These are phyloP conservation scores for Pezicula rhizophila DNA, from an alignment of 2,329 filamentous ascomycete genomes.

Conservation along the genomic window DNA sequence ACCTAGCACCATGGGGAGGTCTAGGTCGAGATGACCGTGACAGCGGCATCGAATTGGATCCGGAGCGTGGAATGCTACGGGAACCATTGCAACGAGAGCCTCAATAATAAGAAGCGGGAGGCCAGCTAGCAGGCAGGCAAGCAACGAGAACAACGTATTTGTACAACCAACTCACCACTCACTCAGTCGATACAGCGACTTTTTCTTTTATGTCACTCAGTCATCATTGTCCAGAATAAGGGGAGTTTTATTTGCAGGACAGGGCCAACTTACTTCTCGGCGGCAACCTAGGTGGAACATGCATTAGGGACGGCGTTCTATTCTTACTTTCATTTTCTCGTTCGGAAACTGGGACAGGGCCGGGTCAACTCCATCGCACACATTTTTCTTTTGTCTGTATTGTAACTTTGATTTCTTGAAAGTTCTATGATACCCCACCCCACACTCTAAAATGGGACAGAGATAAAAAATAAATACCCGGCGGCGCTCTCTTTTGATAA, in stretches of 20 bases:
- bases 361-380: too few relatives aligned
- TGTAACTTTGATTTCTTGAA: not conserved
- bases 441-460: not conserved
- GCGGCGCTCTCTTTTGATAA: not conserved
- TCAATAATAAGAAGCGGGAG: not conserved
- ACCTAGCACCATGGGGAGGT: constrained; percentile 15
- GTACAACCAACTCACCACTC: not conserved
- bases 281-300: not conserved
- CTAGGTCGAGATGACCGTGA: constrained; percentile 22
- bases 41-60: constrained; percentile 22
- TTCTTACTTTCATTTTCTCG: not conserved
- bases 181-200: constrained; percentile 1
- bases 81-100: not conserved
- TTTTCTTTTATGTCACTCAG: not conserved
- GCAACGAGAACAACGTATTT: not conserved
- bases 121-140: not conserved
- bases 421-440: not conserved
- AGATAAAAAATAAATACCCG: not conserved
- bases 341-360: not conserved
- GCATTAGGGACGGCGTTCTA: not conserved
- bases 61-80: not conserved
- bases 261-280: not conserved
- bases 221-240: not conserved
- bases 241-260: not conserved
- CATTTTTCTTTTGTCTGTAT: not conserved